A percentile compares a stretch with the other conserved stretches of the same genome.
These are phyloP conservation scores for Vanderwaltozyma verrucispora DNA, from an alignment of 805 yeast species.

Conservation along the genomic window DNA sequence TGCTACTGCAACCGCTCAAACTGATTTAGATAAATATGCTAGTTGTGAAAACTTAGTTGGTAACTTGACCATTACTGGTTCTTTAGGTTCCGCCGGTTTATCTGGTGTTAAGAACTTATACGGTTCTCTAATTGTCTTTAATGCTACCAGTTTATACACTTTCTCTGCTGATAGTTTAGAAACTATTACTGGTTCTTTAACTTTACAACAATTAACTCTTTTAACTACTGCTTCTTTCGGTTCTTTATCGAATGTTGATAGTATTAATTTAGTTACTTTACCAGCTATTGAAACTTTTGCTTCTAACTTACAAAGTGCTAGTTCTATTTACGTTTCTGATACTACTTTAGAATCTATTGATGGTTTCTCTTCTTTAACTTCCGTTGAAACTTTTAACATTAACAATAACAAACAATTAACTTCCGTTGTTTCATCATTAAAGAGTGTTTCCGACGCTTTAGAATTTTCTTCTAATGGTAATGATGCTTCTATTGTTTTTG, in stretches of 20 bases:
- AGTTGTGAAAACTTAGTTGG: slow-evolving; percentile 76
- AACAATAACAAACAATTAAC: slow-evolving; percentile 84
- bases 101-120: slow-evolving; percentile 66
- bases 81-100: slow-evolving; percentile 51
- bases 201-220: slow-evolving; percentile 52
- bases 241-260: slow-evolving; percentile 68
- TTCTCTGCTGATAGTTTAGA: slow-evolving; percentile 73
- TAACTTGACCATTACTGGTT: slow-evolving; percentile 61
- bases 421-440: slow-evolving; percentile 59
- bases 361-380: slow-evolving; percentile 43
- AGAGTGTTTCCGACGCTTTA: slow-evolving; percentile 63
- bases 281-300: slow-evolving; percentile 70
- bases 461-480: slow-evolving; percentile 82
- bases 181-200: slow-evolving; percentile 62
- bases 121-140: slow-evolving; percentile 62
- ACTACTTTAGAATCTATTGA: slow-evolving; percentile 58
- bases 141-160: slow-evolving; percentile 50
- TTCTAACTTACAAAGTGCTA: slow-evolving; percentile 66
- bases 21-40: slow-evolving; percentile 63
- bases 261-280: slow-evolving; percentile 69
- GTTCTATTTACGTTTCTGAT: slow-evolving; percentile 59
- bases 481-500: slow-evolving; percentile 56
- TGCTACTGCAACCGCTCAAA: slow-evolving; percentile 67
- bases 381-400: slow-evolving; percentile 54
- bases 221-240: slow-evolving; percentile 66